phyloP scores from a whole-genome alignment of 108 stramenopile species.

The Cylindrotheca fusiformis region DNA sequence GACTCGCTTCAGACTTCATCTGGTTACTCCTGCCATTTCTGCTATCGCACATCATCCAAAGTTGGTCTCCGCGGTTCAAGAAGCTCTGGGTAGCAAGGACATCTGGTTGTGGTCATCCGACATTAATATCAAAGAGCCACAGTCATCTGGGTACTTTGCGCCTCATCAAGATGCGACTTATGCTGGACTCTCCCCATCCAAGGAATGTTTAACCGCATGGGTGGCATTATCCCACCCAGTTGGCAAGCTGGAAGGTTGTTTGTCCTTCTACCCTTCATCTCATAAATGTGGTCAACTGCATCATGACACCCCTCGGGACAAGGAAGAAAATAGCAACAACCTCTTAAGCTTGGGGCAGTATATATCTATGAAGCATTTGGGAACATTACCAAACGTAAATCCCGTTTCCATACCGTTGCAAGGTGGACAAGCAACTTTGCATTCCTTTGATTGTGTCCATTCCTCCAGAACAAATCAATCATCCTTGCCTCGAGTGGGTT shows the following conservation, averaged over 20 bases:
- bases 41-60: constrained; percentile 11
- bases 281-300: constrained; percentile 28
- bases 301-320: constrained; percentile 1
- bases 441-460: constrained; percentile 29
- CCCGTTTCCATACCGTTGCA: constrained; percentile 4
- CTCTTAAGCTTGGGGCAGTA: constrained; percentile 35
- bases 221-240: constrained; percentile 39
- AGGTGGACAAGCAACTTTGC: constrained; percentile 22
- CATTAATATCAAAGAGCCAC: constrained; percentile 34
- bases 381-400: not conserved
- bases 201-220: constrained; percentile 32
- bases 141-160: constrained; percentile 27
- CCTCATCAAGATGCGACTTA: constrained; percentile 43
- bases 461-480: constrained; percentile 29
- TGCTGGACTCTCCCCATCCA: constrained; percentile 37
- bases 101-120: constrained; percentile 38
- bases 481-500: constrained; percentile 22
- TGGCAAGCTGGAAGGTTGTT: constrained; percentile 34
- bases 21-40: constrained; percentile 5
- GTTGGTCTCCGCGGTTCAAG: constrained; percentile 1
- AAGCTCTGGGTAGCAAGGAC: not conserved
- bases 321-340: constrained; percentile 19
- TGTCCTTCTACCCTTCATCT: constrained; percentile 32
- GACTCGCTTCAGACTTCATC: constrained; percentile 10
- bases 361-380: not conserved